Percentiles rank a stretch among this genome's conserved stretches.
Conservation (phyloP, 352 stramenopile genomes). For the Phytopythium montanum region DNA sequence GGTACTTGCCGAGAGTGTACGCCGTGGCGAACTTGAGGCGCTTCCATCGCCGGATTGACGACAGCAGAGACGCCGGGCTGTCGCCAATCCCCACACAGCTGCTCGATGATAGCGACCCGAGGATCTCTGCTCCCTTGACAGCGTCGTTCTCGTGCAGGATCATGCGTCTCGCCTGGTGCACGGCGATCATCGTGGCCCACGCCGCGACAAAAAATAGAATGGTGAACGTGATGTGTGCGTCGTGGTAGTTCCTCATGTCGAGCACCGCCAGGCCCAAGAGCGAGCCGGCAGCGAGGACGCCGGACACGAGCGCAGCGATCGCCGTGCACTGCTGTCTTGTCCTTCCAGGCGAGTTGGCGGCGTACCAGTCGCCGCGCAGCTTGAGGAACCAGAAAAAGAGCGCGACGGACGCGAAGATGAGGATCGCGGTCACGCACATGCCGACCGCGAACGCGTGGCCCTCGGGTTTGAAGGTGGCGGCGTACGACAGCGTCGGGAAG, state of each 20-base stretch:
- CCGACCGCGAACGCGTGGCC: slow-evolving; percentile 63
- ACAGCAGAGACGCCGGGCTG: not conserved
- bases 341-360: not conserved
- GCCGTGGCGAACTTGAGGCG: slow-evolving; percentile 39
- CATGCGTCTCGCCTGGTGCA: slow-evolving; percentile 44
- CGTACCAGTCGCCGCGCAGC: slow-evolving; percentile 26
- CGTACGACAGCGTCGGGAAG: slow-evolving; percentile 84
- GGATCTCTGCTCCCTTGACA: not conserved
- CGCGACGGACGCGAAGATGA: slow-evolving; percentile 50
- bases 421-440: slow-evolving; percentile 76
- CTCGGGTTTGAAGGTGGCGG: slow-evolving; percentile 72
- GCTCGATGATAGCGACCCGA: slow-evolving; percentile 8
- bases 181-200: slow-evolving; percentile 61
- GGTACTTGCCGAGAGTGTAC: slow-evolving; percentile 44
- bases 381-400: slow-evolving; percentile 75
- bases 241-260: slow-evolving; percentile 74
- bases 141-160: slow-evolving; percentile 35
- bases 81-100: slow-evolving; percentile 4
- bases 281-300: slow-evolving; percentile 32
- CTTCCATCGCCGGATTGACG: slow-evolving; percentile 45
- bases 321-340: slow-evolving; percentile 2
- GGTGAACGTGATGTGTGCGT: slow-evolving; percentile 68
- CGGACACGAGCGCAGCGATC: slow-evolving; percentile 14
- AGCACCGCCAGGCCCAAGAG: slow-evolving; percentile 66
- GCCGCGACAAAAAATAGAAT: slow-evolving; percentile 73